A percentile compares a stretch with the other conserved stretches of the same genome.
Evolutionary conservation across 2,329 filamentous ascomycete genomes (phyloP).

Genomic region (Calonectria pteridis): DNA sequence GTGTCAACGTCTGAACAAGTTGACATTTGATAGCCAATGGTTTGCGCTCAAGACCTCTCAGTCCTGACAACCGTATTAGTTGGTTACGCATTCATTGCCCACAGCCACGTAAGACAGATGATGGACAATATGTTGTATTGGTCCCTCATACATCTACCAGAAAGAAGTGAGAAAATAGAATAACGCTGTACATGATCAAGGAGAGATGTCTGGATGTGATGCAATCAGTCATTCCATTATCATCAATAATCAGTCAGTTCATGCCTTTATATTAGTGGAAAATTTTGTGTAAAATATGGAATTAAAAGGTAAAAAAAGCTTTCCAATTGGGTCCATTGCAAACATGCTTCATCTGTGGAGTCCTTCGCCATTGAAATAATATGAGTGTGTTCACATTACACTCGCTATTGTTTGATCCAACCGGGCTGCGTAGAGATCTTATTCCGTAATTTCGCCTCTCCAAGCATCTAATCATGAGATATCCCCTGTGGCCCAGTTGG

Average conservation of each 20-base stretch:
- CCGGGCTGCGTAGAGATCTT: background rate
- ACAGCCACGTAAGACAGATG: background rate
- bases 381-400: background rate
- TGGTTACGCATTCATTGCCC: background rate
- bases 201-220: background rate
- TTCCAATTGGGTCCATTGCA: too few relatives aligned
- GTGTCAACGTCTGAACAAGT: background rate
- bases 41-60: background rate
- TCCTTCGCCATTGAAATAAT: background rate
- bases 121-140: background rate
- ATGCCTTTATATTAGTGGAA: background rate
- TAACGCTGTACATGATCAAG: background rate
- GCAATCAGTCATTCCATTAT: background rate
- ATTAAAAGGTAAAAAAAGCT: too few relatives aligned
- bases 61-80: background rate
- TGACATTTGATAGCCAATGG: background rate
- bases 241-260: background rate
- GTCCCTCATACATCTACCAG: background rate
- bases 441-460: background rate
- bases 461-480: background rate
- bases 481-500: constrained; percentile 19
- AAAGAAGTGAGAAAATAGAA: background rate
- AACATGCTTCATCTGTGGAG: background rate
- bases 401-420: background rate
- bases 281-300: background rate